Base-by-base conservation (phyloP, 2,329 filamentous ascomycete genomes). In the Aspergillus awamori region DNA sequence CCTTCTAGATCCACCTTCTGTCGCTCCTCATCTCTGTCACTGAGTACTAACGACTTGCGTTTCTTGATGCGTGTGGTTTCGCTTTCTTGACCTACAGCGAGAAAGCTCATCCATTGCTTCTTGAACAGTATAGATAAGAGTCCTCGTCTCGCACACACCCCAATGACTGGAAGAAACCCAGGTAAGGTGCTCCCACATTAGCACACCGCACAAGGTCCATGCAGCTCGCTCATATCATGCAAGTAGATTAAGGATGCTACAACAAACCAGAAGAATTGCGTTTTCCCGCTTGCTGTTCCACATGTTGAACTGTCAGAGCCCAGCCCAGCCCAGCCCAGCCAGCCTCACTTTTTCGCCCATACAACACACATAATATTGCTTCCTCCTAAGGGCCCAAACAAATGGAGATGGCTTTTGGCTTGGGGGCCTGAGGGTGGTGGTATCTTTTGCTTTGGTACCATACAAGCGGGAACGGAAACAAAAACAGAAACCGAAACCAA, bases 331-430 rank as follows among this genome's bases (percentile, higher is more conserved):
- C 24, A 17, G 26, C 52, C 22, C 24, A 30, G 38, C 24, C 57
- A 63, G 61, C 58, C 58, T 67, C 61, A 57, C 65, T 60, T 58
- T 51, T 58, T 51, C 28, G 30, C 53, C 57, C 43, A 11, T n/a
- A n/a, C 33, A 36, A 6, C 33, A 24, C 53, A 30, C 26, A 57
- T 62, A 61, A 51, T 56, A 48, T 36, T 36, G 33, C 36, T 51
- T 55, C 38, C 30, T 58, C 20, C 10, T 47, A 39, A 55, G 39
- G 15, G 17, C 15, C 33, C 33, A 17, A 36, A 17, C 20, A 49
- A 8, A 54, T 54, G 15, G 10, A 36, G n/a, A 43, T 30, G 36
- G 39, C 24, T 59, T 52, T 43, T 45, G n/a, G 38, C 24, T 56
- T 39, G 41, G 53, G 10, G 41, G 53, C 53, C 39, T 56, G 28